Conservation (phyloP, 1,284 basidiomycete species). For the Amylostereum areolatum region DNA sequence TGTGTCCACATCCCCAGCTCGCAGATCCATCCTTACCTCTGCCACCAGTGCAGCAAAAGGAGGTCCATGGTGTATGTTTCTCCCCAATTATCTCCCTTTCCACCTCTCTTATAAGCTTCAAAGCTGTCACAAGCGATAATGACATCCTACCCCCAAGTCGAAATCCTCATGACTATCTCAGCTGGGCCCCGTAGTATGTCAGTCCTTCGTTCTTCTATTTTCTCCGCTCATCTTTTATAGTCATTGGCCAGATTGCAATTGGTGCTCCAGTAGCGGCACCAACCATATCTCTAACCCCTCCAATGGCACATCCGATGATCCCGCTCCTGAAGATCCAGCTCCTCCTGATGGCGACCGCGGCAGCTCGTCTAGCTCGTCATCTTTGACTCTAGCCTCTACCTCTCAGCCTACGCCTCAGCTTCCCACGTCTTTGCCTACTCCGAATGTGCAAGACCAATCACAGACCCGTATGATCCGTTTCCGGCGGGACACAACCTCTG, state of each 20-base stretch:
- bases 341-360: too few species aligned
- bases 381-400: too few species aligned
- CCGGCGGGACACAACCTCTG: background rate
- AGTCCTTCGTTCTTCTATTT: background rate
- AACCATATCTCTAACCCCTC: conserved; percentile 21
- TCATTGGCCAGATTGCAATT: conserved; percentile 56
- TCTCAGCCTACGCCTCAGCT: too few species aligned
- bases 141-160: conserved; percentile 26
- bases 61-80: conserved; percentile 1
- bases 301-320: conserved; percentile 6
- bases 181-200: conserved; percentile 55
- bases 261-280: conserved; percentile 22
- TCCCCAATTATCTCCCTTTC: background rate
- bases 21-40: background rate
- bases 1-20: background rate
- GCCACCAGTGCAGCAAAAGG: background rate
- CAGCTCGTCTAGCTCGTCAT: too few species aligned
- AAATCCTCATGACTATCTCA: conserved; percentile 45
- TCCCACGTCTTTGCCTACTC: too few species aligned
- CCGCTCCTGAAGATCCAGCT: conserved; percentile 3
- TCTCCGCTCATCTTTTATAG: conserved; percentile 23
- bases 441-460: background rate
- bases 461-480: conserved; percentile 6
- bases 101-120: conserved; percentile 1
- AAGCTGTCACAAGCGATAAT: conserved; percentile 16